phyloP scores from a whole-genome alignment of 768 basidiomycete species.

The Albatrellus ellisii region DNA sequence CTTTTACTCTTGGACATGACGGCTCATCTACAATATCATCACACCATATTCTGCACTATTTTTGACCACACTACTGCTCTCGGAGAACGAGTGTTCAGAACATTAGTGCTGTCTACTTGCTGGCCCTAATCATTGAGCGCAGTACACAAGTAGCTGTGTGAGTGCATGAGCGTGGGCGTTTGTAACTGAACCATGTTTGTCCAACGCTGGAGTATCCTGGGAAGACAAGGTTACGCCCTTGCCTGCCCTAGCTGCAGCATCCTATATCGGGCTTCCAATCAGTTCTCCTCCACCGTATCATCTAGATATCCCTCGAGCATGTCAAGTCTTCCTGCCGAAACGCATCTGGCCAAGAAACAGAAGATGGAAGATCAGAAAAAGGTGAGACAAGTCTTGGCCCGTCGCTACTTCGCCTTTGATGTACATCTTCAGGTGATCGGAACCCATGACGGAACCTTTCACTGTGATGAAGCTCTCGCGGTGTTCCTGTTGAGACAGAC shows the following conservation, averaged over 20 bases:
- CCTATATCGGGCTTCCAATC: neutral
- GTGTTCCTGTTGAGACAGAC: constrained; percentile 81
- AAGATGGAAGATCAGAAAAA: constrained; percentile 32
- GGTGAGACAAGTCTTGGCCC: constrained; percentile 5
- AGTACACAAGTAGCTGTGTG: too few species aligned
- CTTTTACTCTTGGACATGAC: neutral
- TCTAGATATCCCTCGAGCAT: constrained; percentile 7
- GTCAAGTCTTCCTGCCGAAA: constrained; percentile 14
- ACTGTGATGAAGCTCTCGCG: constrained; percentile 94
- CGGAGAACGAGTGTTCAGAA: too few species aligned
- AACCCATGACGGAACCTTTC: constrained; percentile 92
- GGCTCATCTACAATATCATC: neutral
- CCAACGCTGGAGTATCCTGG: neutral
- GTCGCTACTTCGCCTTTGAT: neutral
- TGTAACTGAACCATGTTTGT: neutral
- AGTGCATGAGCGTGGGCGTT: too few species aligned
- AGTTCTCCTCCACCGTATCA: neutral
- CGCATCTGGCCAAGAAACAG: constrained; percentile 25
- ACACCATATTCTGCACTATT: neutral
- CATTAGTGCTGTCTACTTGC: too few species aligned
- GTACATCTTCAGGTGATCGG: constrained; percentile 53
- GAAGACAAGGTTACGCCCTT: neutral
- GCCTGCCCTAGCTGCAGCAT: neutral
- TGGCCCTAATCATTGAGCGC: too few species aligned
- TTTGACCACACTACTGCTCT: neutral